These are phyloP conservation scores for Lumnitzera racemosa DNA, from an alignment of 345 rosid genomes.

Conservation along the genomic window DNA sequence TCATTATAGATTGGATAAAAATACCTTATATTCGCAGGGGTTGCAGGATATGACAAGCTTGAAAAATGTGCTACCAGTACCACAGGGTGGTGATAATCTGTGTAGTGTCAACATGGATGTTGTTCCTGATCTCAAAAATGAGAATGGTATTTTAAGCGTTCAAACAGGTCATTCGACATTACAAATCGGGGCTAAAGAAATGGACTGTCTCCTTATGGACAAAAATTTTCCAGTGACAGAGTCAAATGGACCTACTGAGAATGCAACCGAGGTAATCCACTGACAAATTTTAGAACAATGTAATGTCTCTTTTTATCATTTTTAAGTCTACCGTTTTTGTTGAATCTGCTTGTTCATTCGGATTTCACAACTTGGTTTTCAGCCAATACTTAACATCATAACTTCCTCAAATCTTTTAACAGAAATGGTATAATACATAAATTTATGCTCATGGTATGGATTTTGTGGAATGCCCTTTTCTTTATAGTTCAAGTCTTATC, in stretches of 20 bases:
- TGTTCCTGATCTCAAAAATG: slow-evolving; percentile 39
- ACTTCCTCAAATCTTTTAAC: too few relatives aligned
- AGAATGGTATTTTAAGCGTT: slow-evolving; percentile 39
- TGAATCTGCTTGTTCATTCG: too few relatives aligned
- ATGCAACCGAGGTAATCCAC: slow-evolving; percentile 38
- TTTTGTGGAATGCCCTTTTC: too few relatives aligned
- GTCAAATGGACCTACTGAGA: slow-evolving; percentile 38
- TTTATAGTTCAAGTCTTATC: too few relatives aligned
- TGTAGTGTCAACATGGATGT: slow-evolving; percentile 46
- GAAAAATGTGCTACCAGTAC: slow-evolving; percentile 27
- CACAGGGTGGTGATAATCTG: slow-evolving; percentile 43
- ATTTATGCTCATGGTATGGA: too few relatives aligned
- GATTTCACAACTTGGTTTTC: too few relatives aligned
- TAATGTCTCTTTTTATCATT: too few relatives aligned
- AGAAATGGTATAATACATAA: too few relatives aligned
- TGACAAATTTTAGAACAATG: neutral
- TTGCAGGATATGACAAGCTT: slow-evolving; percentile 6
- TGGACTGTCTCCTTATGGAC: slow-evolving; percentile 30
- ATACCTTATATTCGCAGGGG: too few relatives aligned
- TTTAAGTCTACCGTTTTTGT: too few relatives aligned
- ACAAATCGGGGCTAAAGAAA: slow-evolving; percentile 28
- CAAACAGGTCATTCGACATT: slow-evolving; percentile 26
- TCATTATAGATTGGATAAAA: too few relatives aligned
- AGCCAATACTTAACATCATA: too few relatives aligned
- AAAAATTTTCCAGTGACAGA: slow-evolving; percentile 31